Evolutionary conservation across 2,329 filamentous ascomycete genomes (phyloP), one percentile per base, ranked within the genome.

Genomic region (Scedosporium boydii): DNA sequence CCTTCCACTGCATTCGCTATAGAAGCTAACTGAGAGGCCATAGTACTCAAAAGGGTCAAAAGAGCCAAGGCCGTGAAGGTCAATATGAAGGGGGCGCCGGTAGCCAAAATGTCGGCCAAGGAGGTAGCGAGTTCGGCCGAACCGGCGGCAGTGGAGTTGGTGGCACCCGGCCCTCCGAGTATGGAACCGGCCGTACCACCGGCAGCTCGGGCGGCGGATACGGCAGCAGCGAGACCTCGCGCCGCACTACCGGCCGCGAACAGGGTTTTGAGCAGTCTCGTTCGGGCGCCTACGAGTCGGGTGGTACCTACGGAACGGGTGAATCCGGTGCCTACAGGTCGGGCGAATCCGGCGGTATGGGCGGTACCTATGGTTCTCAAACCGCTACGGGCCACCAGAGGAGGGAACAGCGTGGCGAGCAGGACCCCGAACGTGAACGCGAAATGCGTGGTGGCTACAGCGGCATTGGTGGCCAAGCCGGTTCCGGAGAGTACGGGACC

Each of bases 231-330:
- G 73, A 72, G 29, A 70, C 72, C n/a, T 71, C 72, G 5, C 67
- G 70, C 62, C 69, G 70, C 66, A 74, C 73, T 0, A 71, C 74
- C 18, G 74, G 74, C 6, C 73, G 73, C 53, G 83, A 48, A 23
- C 44, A 48, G 44, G 6, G 14, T 7, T n/a, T 21, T n/a, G 16
- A 48, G 44, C 9, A 48, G 44, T 23, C 21, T n/a, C 16, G 16
- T 12, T 16, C 6, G 18, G 44, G 44, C 10, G 29, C 29, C 29
- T 34, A 34, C 29, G 34, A 12, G 34, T 38, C 34, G 10, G 10
- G 10, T 10, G 34, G 34, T 14, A 38, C 34, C 34, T 38, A 38
- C 10, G 34, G 34, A 38, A 4, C 9, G 1, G 34, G 34, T 3
- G 10, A 38, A 38, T 12, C 34, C 34, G 34, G 34, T 38, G 34